A percentile compares a stretch with the other conserved stretches of the same genome.
These are phyloP conservation scores for Fraxinus baroniana DNA, from an alignment of 305 asterid species.

Conservation along the genomic window DNA sequence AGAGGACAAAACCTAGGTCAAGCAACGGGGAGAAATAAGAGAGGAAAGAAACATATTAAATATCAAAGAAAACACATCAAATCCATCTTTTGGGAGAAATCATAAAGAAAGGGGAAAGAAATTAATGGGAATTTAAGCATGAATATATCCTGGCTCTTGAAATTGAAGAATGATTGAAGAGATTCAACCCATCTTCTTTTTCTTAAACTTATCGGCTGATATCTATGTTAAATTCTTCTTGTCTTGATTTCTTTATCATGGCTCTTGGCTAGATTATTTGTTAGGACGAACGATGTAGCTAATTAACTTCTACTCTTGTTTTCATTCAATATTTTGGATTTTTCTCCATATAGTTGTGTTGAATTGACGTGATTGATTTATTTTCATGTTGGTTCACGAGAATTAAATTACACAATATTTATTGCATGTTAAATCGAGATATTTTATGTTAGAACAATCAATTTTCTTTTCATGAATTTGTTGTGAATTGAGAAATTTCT, in stretches of 20 bases:
- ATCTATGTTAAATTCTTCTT: not conserved
- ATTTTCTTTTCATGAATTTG: not conserved
- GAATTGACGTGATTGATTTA: not conserved
- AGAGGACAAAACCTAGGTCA: not conserved
- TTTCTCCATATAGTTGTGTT: not conserved
- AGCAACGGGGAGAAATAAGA: not conserved
- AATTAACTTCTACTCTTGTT: not conserved
- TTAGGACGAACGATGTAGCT: not conserved
- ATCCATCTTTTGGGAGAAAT: not conserved
- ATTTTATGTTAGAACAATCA: not conserved
- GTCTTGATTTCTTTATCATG: not conserved
- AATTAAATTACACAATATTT: not conserved
- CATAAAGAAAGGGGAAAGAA: not conserved
- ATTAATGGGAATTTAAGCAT: not conserved
- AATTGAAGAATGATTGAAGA: not conserved
- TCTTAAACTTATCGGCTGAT: not conserved
- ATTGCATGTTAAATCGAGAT: not conserved
- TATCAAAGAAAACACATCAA: not conserved
- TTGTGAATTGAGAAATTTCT: not conserved
- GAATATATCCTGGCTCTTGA: not conserved
- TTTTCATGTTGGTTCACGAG: not conserved
- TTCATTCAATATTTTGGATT: not conserved
- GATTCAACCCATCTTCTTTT: not conserved
- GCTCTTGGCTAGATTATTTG: not conserved
- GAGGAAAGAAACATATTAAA: not conserved